Percentiles rank a stretch among this genome's conserved stretches.
These are phyloP conservation scores for Aspergillus funiculosus DNA, from an alignment of 495 filamentous ascomycete species.

Conservation along the genomic window DNA sequence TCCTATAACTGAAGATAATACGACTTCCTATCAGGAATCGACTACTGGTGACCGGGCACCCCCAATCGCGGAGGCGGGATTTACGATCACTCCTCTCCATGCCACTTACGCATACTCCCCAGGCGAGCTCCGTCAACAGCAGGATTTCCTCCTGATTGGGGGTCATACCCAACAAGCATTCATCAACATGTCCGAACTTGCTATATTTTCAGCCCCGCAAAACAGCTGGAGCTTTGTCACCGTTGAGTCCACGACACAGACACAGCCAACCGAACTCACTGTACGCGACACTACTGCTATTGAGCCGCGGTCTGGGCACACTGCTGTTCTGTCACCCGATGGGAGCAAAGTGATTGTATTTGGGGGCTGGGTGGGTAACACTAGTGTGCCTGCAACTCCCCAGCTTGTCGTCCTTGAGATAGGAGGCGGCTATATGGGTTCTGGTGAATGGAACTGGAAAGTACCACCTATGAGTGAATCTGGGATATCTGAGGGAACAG, in stretches of 20 bases:
- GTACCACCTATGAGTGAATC: conserved; percentile 44
- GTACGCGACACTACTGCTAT: conserved; percentile 38
- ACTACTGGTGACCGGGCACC: conserved; percentile 45
- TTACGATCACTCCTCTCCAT: conserved; percentile 66
- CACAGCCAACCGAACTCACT: conserved; percentile 44
- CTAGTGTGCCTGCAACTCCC: conserved; percentile 64
- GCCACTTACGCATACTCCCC: conserved; percentile 55
- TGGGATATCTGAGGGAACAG: conserved; percentile 46
- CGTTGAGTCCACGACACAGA: conserved; percentile 43
- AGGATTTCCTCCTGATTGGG: conserved; percentile 74
- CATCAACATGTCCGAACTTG: conserved; percentile 87
- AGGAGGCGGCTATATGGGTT: conserved; percentile 62
- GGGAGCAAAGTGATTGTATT: conserved; percentile 67
- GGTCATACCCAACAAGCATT: conserved; percentile 81
- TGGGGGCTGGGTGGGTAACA: conserved; percentile 88
- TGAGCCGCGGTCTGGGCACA: conserved; percentile 82
- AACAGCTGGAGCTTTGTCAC: conserved; percentile 77
- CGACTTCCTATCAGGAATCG: conserved; percentile 32
- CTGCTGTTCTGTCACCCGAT: conserved; percentile 70
- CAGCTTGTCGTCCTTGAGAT: conserved; percentile 72
- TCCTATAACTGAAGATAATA: conserved; percentile 17
- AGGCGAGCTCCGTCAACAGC: conserved; percentile 56
- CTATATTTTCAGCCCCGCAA: conserved; percentile 79
- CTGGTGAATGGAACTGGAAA: conserved; percentile 67
- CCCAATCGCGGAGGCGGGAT: conserved; percentile 80